Evolutionary conservation across 2,329 filamentous ascomycete species (phyloP).

Genomic region (Ophiocordyceps camponoti-saundersi): DNA sequence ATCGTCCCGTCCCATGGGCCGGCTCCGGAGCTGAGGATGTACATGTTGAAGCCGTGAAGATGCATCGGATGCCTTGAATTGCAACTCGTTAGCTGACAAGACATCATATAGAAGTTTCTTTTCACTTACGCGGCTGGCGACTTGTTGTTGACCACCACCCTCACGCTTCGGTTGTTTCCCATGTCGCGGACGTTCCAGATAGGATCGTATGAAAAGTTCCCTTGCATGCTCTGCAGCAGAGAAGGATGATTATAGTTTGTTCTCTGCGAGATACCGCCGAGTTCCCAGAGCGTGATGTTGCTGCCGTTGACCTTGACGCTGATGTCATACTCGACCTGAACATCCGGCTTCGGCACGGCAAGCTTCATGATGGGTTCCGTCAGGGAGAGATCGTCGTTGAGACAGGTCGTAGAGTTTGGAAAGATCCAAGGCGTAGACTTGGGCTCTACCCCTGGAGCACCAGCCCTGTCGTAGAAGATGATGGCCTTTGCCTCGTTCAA

Average conservation of each 20-base stretch:
- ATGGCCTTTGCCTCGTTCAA: slow-evolving; percentile 39
- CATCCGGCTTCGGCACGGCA: slow-evolving; percentile 19
- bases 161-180: slow-evolving; percentile 38
- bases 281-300: slow-evolving; percentile 32
- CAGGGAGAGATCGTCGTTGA: slow-evolving; percentile 35
- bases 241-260: slow-evolving; percentile 43
- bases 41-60: slow-evolving; percentile 56
- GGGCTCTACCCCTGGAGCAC: slow-evolving; percentile 15
- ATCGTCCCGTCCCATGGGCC: slow-evolving; percentile 27
- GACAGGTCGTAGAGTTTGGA: slow-evolving; percentile 32
- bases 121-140: slow-evolving; percentile 23
- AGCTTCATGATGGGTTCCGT: slow-evolving; percentile 37
- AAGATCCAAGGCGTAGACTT: slow-evolving; percentile 29
- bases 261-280: slow-evolving; percentile 32
- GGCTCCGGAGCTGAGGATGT: slow-evolving; percentile 37
- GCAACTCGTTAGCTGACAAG: neutral
- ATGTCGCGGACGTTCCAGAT: slow-evolving; percentile 41
- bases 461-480: slow-evolving; percentile 35
- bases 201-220: slow-evolving; percentile 32
- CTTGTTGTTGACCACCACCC: slow-evolving; percentile 42
- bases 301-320: slow-evolving; percentile 29
- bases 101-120: too few species aligned
- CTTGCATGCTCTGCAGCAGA: slow-evolving; percentile 31
- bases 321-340: slow-evolving; percentile 28
- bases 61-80: slow-evolving; percentile 45